Evolutionary conservation across 1,284 basidiomycete genomes (phyloP), one percentile per base, ranked within the genome.

Genomic region (Ceratobasidium sp.): DNA sequence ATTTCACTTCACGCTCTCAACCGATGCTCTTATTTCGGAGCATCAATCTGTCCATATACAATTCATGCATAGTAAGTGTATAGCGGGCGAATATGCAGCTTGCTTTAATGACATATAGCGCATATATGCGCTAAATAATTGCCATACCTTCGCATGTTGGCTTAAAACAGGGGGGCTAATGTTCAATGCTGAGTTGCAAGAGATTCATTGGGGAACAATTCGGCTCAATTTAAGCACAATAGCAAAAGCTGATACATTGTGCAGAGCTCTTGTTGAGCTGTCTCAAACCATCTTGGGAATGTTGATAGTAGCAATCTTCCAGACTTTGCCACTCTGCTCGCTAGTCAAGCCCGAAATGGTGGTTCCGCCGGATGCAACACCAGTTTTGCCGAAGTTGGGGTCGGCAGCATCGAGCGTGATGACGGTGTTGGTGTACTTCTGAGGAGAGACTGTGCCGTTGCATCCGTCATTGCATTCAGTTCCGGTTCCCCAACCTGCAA

Each of bases 341-440:
- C 77, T 78, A 23, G 77, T 60, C 66, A 78, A 51, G 6, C 77
- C 77, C 15, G 77, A 58, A 33, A 61, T 61, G 12, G 66, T 70
- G 33, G 77, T 55, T 51, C 77, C 77, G 18, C 77, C 77, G 26
- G 77, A 70, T 13, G 67, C 23, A 28, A 40, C 66, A n/a, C 39
- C 66, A 28, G 77, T 78, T 6, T n/a, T 46, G 67, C 76, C 76
- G 40, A 77, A 77, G 76, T 77, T 77, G n/a, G 76, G 64, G 44
- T 77, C 76, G 26, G 76, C 76, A 3, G 76, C 76, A 33, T 78
- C 77, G 39, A 78, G 67, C 6, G 77, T 78, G 67, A 78, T 78
- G 40, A 78, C 66, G 42, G 77, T 78, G 77, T 78, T 78, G 66
- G 77, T 78, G 49, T 78, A 78, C 28, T 66, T 78, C 77, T 78